Conservation (phyloP, 306 rosid species). For the Quercus glauca region DNA sequence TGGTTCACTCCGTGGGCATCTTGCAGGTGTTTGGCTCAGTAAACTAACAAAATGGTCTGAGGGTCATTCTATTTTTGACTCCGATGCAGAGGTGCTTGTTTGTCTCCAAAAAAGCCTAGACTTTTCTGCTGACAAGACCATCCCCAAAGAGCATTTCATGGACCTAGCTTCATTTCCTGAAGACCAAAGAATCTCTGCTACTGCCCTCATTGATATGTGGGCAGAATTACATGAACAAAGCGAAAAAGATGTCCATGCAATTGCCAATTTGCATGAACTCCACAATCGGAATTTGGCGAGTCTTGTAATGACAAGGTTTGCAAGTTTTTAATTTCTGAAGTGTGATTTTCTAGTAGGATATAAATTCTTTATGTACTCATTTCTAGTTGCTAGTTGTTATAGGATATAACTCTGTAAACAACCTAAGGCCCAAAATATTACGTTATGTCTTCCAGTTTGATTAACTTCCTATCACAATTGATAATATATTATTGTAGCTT, state of each 20-base stretch:
- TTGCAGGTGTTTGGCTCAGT: constrained; percentile 16
- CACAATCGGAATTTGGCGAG: constrained; percentile 7
- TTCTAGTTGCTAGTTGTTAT: too few relatives aligned
- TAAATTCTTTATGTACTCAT: too few relatives aligned
- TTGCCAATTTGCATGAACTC: constrained; percentile 10
- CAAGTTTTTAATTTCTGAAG: neutral
- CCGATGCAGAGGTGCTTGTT: constrained; percentile 7
- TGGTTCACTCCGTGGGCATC: constrained; percentile 15
- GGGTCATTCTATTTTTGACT: constrained; percentile 16
- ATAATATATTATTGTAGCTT: too few relatives aligned
- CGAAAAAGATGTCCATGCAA: constrained; percentile 14
- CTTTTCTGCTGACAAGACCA: constrained; percentile 7
- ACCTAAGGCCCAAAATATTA: too few relatives aligned
- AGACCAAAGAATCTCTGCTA: constrained; percentile 33
- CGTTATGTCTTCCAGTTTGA: too few relatives aligned
- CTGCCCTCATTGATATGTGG: constrained; percentile 37
- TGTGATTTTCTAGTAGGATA: too few relatives aligned
- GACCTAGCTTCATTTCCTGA: constrained; percentile 43
- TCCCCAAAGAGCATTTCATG: constrained; percentile 31
- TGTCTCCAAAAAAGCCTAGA: constrained; percentile 31
- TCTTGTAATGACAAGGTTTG: constrained; percentile 34
- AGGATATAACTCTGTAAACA: too few relatives aligned
- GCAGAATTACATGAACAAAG: constrained; percentile 17
- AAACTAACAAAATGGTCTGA: constrained; percentile 11
- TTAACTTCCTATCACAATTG: too few relatives aligned